A percentile compares a stretch with the other conserved stretches of the same genome.
phyloP scores from a whole-genome alignment of 306 rosid genomes.

The Benincasa hispida region DNA sequence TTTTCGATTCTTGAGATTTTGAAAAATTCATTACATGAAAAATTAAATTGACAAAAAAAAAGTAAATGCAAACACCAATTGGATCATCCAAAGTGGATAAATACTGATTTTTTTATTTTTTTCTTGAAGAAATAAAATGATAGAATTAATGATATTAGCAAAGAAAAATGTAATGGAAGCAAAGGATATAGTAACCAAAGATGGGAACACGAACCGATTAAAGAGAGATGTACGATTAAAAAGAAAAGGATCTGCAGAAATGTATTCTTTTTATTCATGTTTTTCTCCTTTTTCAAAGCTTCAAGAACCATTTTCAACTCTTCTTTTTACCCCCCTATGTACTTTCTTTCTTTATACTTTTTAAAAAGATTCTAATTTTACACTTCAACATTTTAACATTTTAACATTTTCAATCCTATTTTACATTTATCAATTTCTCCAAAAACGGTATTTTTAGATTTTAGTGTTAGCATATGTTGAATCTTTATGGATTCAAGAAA shows the following conservation, averaged over 20 bases:
- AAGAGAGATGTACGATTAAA: neutral
- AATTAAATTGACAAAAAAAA: neutral
- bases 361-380: neutral
- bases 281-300: neutral
- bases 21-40: neutral
- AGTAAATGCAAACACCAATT: neutral
- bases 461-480: no score
- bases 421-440: neutral
- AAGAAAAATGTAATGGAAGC: neutral
- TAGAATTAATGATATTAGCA: neutral
- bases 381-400: neutral
- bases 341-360: neutral
- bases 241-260: neutral
- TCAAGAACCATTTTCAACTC: neutral
- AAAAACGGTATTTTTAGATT: no score
- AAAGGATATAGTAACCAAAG: neutral
- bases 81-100: neutral
- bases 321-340: neutral
- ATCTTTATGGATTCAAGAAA: no score
- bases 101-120: neutral
- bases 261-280: neutral
- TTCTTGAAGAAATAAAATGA: neutral
- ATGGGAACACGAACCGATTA: neutral
- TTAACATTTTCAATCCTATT: neutral
- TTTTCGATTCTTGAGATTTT: neutral